Evolutionary conservation across 1,284 basidiomycete species (phyloP), one percentile per base, ranked within the genome.

Genomic region (Erythrobasidium hasegawianum): DNA sequence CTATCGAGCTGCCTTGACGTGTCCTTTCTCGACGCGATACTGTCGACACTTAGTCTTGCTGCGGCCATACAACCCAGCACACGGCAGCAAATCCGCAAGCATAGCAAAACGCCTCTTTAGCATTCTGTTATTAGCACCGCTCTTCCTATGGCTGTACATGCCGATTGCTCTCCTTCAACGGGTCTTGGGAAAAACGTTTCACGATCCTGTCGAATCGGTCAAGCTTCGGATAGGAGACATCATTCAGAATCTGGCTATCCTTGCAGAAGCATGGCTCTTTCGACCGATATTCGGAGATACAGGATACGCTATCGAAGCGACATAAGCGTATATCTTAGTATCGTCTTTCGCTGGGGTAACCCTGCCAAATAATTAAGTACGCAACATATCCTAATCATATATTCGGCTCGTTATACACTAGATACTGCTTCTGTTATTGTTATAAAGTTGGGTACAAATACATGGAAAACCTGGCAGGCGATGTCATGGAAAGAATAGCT

Each of bases 1-100:
- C 10, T 64, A 64, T 20, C 52, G 61, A 16, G 54, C 41, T 14
- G 61, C 61, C 13, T 43, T 64, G 20, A 64, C 54, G 14, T 41
- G 56, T n/a, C 26, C 29, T 22, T 50, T 64, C 40, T 64, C 61
- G 10, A 50, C 54, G 9, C 53, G 26, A 18, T 64, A 64, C 43
- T 24, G 55, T 41, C 61, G 54, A 3, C 45, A 64, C 14, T 22
- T 64, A 27, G 53, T 43, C 16, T 53, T 56, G 5, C 54, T 64
- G 8, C 53, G 61, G 2, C 61, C 61, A 18, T 64, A 64, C 29
- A 64, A 64, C 27, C 38, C 54, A 2, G 53, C 38, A 2, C 24
- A 57, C 26, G 61, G 52, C 13, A 47, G 38, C 18, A 18, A 2
- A 7, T 18, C 24, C 11, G 54, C 56, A 20, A 39, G 43, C 8